Conservation (phyloP, 2,329 filamentous ascomycete genomes). For the Escovopsis sp. region DNA sequence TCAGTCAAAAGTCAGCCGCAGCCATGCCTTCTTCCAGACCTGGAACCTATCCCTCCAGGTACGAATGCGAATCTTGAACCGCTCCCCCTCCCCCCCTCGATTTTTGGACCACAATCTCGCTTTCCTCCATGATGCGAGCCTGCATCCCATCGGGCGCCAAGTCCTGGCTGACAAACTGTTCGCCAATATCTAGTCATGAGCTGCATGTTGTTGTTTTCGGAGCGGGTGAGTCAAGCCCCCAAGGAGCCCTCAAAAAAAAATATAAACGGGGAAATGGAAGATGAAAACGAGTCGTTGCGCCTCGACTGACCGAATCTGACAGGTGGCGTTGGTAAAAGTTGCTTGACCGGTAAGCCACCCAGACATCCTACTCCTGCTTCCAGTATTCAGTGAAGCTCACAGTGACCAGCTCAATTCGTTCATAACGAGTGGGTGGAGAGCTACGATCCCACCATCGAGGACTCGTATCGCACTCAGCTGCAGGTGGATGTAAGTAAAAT, state of each 20-base stretch:
- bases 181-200: conserved; percentile 41
- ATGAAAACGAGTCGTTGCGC: no score
- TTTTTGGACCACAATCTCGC: not conserved
- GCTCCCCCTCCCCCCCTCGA: no score
- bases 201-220: conserved; percentile 73
- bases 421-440: conserved; percentile 90
- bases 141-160: not conserved
- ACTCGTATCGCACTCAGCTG: conserved; percentile 60
- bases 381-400: not conserved
- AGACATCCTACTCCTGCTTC: conserved; percentile 2
- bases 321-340: conserved; percentile 88
- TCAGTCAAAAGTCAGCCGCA: conserved; percentile 1
- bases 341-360: conserved; percentile 59
- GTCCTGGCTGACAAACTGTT: not conserved
- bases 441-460: conserved; percentile 67
- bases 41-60: conserved; percentile 13
- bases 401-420: conserved; percentile 47
- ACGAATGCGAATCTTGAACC: not conserved
- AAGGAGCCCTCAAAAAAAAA: not conserved
- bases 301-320: conserved; percentile 18
- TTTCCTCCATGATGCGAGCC: not conserved
- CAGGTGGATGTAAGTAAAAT: conserved; percentile 62
- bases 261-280: not conserved
- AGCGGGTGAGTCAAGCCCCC: conserved; percentile 42
- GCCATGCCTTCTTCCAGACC: conserved; percentile 16